Evolutionary conservation across 257 asterid species (phyloP).

Genomic region (Lycium barbarum): DNA sequence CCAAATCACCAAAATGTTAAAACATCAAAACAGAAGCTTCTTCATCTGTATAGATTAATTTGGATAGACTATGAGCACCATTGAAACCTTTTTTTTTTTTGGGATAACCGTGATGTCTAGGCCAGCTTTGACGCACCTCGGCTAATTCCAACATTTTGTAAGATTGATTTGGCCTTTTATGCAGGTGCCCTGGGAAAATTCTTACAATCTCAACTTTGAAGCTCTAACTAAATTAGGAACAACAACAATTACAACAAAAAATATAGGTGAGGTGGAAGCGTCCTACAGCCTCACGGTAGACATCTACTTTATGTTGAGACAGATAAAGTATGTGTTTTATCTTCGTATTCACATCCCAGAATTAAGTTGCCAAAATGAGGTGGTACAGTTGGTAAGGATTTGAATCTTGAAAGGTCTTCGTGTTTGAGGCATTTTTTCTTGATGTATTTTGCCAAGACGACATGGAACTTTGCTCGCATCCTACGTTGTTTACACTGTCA

Average conservation of each 20-base stretch:
- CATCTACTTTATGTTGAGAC: conserved; percentile 29
- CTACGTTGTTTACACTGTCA: too few relatives aligned
- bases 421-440: neutral
- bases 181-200: conserved; percentile 95
- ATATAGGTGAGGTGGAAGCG: conserved; percentile 94
- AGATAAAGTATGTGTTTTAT: neutral
- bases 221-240: conserved; percentile 91
- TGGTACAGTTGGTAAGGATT: conserved; percentile 14
- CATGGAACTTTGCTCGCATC: too few relatives aligned
- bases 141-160: too few relatives aligned
- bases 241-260: conserved; percentile 84
- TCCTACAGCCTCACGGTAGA: conserved; percentile 95
- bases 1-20: neutral
- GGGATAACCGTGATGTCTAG: too few relatives aligned
- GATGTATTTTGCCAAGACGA: too few relatives aligned
- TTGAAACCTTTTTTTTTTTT: too few relatives aligned
- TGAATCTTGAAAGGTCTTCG: conserved; percentile 18
- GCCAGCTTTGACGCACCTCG: too few relatives aligned
- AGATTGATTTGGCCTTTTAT: conserved; percentile 14
- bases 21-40: neutral
- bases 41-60: conserved; percentile 16
- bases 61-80: neutral
- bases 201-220: conserved; percentile 79
- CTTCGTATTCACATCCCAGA: neutral
- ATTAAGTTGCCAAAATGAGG: neutral